phyloP scores from a whole-genome alignment of 805 yeast species.

The Kazachstania psychrophila region DNA sequence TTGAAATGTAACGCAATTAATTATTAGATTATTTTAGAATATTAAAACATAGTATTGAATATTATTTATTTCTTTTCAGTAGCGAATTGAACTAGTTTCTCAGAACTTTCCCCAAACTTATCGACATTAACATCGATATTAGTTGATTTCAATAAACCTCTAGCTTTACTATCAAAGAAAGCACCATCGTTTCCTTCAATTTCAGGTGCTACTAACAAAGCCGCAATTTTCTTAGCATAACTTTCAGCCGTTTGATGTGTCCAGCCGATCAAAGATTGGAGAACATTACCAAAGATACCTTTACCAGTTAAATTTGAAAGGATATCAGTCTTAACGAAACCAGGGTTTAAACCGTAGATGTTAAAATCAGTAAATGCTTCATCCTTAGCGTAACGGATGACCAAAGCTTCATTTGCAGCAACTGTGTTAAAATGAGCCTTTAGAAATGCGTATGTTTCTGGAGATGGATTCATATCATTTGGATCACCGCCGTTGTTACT shows the following conservation, averaged over 20 bases:
- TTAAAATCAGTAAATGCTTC: constrained; percentile 13
- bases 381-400: constrained; percentile 13
- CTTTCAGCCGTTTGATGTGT: constrained; percentile 29
- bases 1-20: too few species aligned
- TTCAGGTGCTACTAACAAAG: constrained; percentile 26
- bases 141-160: constrained; percentile 21
- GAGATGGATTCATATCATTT: constrained; percentile 31
- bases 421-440: constrained; percentile 34
- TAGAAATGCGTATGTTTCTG: constrained; percentile 20
- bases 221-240: constrained; percentile 27
- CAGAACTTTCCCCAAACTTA: constrained; percentile 20
- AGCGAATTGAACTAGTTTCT: constrained; percentile 9
- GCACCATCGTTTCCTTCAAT: constrained; percentile 27
- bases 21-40: too few species aligned
- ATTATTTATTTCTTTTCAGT: too few species aligned
- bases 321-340: constrained; percentile 31
- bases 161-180: constrained; percentile 27
- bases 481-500: constrained; percentile 25
- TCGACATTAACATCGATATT: constrained; percentile 27
- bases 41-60: too few species aligned
- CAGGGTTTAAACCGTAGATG: constrained; percentile 35
- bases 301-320: constrained; percentile 30
- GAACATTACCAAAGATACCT: constrained; percentile 16
- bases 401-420: constrained; percentile 36
- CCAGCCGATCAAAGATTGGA: constrained; percentile 29